Evolutionary conservation across 805 yeast genomes (phyloP).

Genomic region (Barnettozyma pratensis): DNA sequence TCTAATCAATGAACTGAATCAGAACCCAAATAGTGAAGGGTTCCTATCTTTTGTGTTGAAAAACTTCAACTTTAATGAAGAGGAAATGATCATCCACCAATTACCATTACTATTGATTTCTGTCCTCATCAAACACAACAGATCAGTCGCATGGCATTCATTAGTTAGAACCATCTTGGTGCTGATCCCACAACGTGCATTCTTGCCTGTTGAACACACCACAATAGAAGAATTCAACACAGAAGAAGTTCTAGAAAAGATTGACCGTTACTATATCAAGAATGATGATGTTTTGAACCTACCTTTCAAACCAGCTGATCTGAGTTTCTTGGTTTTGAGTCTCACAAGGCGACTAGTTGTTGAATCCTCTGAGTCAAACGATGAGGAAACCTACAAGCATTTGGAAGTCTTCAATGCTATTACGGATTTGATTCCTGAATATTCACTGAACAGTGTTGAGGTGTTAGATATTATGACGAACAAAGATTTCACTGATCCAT

Average conservation of each 20-base stretch:
- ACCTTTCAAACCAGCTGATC: conserved; percentile 40
- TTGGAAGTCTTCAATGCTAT: conserved; percentile 33
- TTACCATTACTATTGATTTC: conserved; percentile 64
- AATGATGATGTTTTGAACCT: conserved; percentile 25
- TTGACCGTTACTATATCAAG: conserved; percentile 31
- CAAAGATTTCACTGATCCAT: conserved; percentile 8
- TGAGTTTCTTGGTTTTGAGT: conserved; percentile 37
- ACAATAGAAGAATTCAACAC: conserved; percentile 11
- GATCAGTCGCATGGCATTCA: conserved; percentile 29
- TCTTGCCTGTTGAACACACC: conserved; percentile 47
- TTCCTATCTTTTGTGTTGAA: conserved; percentile 55
- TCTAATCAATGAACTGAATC: conserved; percentile 38
- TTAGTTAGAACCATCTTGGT: conserved; percentile 41
- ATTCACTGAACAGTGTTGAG: conserved; percentile 29
- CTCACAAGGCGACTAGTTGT: conserved; percentile 25
- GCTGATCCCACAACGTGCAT: conserved; percentile 59
- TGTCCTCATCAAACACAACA: conserved; percentile 28
- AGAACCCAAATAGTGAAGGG: conserved; percentile 32
- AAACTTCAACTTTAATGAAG: conserved; percentile 75
- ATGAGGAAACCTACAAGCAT: conserved; percentile 22
- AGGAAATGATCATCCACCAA: conserved; percentile 76
- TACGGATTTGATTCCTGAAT: conserved; percentile 43
- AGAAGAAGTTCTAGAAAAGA: conserved; percentile 22
- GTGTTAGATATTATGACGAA: conserved; percentile 26
- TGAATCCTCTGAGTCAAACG: conserved; percentile 16